These are phyloP conservation scores for Chaetomium sp. DNA, from an alignment of 2,329 filamentous ascomycete genomes.

Conservation along the genomic window DNA sequence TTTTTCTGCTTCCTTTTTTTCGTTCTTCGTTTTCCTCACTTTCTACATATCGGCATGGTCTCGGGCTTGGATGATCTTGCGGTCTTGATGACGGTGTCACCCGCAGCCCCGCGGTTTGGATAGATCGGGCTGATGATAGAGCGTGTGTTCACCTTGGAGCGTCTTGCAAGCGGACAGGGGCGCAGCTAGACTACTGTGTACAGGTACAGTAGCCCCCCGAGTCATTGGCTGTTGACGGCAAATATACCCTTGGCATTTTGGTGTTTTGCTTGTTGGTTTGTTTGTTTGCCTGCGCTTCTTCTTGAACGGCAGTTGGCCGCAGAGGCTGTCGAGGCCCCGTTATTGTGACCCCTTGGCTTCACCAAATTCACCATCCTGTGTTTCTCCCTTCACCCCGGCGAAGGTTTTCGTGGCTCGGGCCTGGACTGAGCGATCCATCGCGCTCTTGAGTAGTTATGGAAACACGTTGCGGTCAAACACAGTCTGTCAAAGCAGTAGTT, in stretches of 20 bases:
- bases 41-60: conserved; percentile 1
- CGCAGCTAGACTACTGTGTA: not conserved
- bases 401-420: too few relatives aligned
- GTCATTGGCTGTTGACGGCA: conserved; percentile 1
- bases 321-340: too few relatives aligned
- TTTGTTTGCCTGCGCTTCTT: not conserved
- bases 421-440: too few relatives aligned
- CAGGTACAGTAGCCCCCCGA: not conserved
- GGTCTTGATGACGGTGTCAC: conserved; percentile 1
- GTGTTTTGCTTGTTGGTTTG: not conserved
- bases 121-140: conserved; percentile 2
- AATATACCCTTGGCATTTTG: conserved; percentile 5
- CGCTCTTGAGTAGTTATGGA: too few relatives aligned
- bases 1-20: not conserved
- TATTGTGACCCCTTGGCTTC: too few relatives aligned
- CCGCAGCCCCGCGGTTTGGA: not conserved
- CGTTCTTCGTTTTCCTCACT: not conserved
- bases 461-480: too few relatives aligned
- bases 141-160: not conserved
- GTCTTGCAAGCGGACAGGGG: not conserved
- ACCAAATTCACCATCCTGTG: too few relatives aligned
- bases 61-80: not conserved
- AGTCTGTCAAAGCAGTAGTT: too few relatives aligned
- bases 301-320: not conserved
- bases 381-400: too few relatives aligned